Evolutionary conservation across 345 rosid genomes (phyloP), one percentile per base, ranked within the genome.

Genomic region (Citrus trifoliata): DNA sequence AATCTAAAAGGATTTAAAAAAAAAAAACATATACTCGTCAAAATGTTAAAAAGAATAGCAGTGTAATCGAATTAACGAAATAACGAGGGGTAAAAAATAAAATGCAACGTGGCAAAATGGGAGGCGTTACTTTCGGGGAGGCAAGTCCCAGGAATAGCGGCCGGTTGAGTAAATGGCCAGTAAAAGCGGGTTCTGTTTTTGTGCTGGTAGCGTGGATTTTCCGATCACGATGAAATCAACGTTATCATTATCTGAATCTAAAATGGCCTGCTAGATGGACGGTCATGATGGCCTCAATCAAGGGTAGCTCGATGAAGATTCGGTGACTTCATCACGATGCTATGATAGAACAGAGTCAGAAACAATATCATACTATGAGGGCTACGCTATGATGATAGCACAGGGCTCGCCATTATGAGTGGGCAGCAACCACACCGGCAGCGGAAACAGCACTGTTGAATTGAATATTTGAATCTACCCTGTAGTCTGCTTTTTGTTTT

Each of bases 161-260:
- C 85, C 87, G 88, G 78, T n/a, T 65, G 64, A 67, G 67, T 40
- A 62, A 82, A 78, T 76, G 81, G 64, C 60, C 68, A 61, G 69
- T 59, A 82, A 81, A 79, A 83, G 74, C 59, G 74, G 73, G 74
- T 71, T 32, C 37, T 48, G 59, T 27, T 67, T 72, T 35, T 19
- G 3, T 9, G 28, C 56, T 61, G 46, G 76, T 61, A 55, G 66
- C 69, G 78, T 75, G 82, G 69, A 51, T 67, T 78, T 79, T 25
- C 79, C 72, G 74, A 67, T 60, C 68, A 32, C 56, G 22, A 4
- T 51, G 18, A 13, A 21, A 67, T 80, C 59, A 64, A 68, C 58
- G 27, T 48, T 30, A 38, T 30, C 13, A 30, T 63, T 53, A 62
- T 82, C 48, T 73, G 3, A 60, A 67, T 61, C 58, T 51, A 13